Base-by-base conservation (phyloP, 768 basidiomycete species). In the Exidia glandulosa region DNA sequence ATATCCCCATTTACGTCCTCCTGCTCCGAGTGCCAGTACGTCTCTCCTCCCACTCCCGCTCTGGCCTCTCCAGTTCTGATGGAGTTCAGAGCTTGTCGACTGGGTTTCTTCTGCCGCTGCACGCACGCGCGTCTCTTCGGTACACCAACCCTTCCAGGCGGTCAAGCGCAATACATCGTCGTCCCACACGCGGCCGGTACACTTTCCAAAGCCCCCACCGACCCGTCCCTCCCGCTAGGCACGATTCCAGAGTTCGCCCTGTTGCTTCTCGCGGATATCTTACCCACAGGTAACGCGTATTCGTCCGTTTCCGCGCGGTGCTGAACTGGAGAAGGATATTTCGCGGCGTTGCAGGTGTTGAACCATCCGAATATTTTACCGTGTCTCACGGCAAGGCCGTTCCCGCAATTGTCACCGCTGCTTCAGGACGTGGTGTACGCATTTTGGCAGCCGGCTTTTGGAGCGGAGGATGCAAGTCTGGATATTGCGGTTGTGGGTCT, bases 161-260 rank as follows among this genome's bases (percentile, higher is more conserved):
- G 84, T 1, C 90, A 90, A 73, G 88, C 88, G 0, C 89, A 90
- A 68, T 90, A 83, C 67, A 77, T 88, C 6, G 82, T 88, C 32
- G 82, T 90, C 6, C 88, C 87, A n/a, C 81, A 79, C 64, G 90
- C 86, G 1, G 89, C 89, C 29, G 88, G 87, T 36, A 89, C 87
- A 0, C 76, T 90, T 3, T 87, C 85, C 73, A 83, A n/a, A n/a
- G n/a, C n/a, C n/a, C n/a, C 58, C 45, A 48, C 69, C 70, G 16
- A 69, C 68, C 10, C 71, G 4, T 14, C 30, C 29, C 1, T 7
- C 27, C 29, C 60, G 13, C 31, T 30, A 7, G 19, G 23, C 5
- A 34, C 45, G n/a, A 32, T 89, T 3, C 67, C 81, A 3, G 86
- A 90, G 63, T 81, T 79, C 37, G 86, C 87, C 1, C 73, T 90